Conservation (phyloP, 2,329 filamentous ascomycete genomes). For the Beauveria sp. region DNA sequence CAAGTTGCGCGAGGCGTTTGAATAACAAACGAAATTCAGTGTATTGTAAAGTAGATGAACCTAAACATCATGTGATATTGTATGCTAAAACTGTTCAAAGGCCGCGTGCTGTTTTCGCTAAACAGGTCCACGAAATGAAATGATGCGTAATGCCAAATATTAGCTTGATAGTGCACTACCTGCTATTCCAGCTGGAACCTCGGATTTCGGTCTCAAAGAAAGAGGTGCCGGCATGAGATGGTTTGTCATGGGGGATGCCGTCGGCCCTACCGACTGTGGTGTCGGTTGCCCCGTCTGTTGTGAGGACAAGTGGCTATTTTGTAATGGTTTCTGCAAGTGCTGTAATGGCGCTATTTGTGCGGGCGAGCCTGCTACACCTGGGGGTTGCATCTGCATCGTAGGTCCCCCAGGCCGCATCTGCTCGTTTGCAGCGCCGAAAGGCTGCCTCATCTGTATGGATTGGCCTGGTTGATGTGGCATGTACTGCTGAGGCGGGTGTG, state of each 20-base stretch:
- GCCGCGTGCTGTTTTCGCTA: not conserved
- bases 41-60: not conserved
- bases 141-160: not conserved
- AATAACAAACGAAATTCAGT: not conserved
- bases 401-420: not conserved
- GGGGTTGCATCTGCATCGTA: not conserved
- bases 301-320: not conserved
- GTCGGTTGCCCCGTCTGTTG: not conserved
- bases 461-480: not conserved
- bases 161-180: not conserved
- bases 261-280: not conserved
- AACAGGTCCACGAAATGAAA: not conserved
- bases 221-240: constrained; percentile 1
- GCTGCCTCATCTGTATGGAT: not conserved
- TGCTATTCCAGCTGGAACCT: not conserved
- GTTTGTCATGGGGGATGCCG: not conserved
- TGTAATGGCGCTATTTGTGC: not conserved
- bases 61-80: not conserved
- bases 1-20: constrained; percentile 2
- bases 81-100: not conserved
- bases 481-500: not conserved
- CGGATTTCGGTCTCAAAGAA: not conserved
- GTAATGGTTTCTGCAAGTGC: not conserved
- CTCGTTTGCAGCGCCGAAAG: not conserved
- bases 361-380: not conserved